Evolutionary conservation across 1,284 basidiomycete species (phyloP).

Genomic region (Heterobasidion annosum): DNA sequence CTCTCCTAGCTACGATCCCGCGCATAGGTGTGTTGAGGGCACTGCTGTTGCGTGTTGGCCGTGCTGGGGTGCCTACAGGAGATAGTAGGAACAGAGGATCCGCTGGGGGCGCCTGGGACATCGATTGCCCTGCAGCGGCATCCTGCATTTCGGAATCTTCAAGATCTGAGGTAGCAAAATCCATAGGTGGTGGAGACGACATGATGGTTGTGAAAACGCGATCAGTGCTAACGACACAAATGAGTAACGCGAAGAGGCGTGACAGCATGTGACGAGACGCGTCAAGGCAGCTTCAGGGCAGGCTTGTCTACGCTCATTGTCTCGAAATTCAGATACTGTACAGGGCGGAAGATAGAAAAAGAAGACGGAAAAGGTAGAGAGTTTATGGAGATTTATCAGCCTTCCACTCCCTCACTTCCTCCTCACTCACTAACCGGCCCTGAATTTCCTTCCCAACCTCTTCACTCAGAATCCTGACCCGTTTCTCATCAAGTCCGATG

Average conservation of each 20-base stretch:
- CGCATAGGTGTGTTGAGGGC: conserved; percentile 27
- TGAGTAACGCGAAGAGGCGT: conserved; percentile 4
- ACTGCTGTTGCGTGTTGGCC: conserved; percentile 27
- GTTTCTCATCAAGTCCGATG: conserved; percentile 62
- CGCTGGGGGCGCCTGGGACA: conserved; percentile 32
- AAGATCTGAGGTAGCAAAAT: conserved; percentile 55
- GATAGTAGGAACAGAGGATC: conserved; percentile 60
- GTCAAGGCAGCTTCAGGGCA: conserved; percentile 3
- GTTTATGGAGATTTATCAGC: conserved; percentile 16
- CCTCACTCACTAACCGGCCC: conserved; percentile 52
- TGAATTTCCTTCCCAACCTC: conserved; percentile 57
- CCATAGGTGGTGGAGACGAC: conserved; percentile 64
- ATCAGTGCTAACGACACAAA: background rate
- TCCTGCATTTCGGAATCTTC: conserved; percentile 51
- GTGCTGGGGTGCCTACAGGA: conserved; percentile 32
- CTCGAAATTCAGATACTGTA: background rate
- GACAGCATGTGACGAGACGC: conserved; percentile 10
- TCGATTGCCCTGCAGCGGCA: conserved; percentile 28
- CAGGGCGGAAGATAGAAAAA: background rate
- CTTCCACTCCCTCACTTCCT: conserved; percentile 35
- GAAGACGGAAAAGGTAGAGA: background rate
- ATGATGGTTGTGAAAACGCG: conserved; percentile 23
- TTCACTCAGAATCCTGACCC: conserved; percentile 45
- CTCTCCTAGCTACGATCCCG: conserved; percentile 44
- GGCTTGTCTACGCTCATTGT: background rate